These are phyloP conservation scores for Parastagonospora nodorum DNA, from an alignment of 2,329 filamentous ascomycete genomes.

Conservation along the genomic window DNA sequence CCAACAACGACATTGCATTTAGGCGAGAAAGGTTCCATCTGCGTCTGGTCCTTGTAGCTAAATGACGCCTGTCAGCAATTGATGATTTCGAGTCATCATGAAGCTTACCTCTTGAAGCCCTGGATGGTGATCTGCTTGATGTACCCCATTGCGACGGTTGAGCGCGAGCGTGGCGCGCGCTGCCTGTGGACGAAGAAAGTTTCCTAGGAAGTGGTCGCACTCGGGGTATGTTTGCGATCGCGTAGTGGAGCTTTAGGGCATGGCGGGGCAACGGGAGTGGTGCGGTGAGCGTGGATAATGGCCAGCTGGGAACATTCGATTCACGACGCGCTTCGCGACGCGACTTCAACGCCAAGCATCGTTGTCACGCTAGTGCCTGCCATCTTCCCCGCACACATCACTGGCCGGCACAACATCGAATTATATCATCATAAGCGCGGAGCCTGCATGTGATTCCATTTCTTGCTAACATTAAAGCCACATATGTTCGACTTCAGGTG, in stretches of 20 bases:
- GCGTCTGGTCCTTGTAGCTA: constrained; percentile 99
- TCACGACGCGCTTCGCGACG: constrained; percentile 31
- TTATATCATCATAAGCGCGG: background rate
- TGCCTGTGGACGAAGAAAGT: background rate
- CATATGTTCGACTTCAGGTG: no score
- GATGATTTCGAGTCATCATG: background rate
- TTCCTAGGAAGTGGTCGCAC: background rate
- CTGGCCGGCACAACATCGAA: no score
- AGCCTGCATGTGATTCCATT: background rate
- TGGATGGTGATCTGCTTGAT: constrained; percentile 99
- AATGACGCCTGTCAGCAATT: constrained; percentile 15
- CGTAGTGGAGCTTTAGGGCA: constrained; percentile 19
- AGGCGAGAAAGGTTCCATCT: constrained; percentile 96
- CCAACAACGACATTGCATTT: constrained; percentile 99
- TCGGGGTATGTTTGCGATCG: constrained; percentile 13
- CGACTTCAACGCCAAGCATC: constrained; percentile 23
- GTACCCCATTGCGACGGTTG: constrained; percentile 57
- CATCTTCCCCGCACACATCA: background rate
- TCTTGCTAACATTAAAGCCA: no score
- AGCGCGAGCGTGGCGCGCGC: constrained; percentile 12
- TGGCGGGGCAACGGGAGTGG: constrained; percentile 17
- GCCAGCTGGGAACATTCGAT: constrained; percentile 9
- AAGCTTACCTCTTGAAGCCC: constrained; percentile 90
- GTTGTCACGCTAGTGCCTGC: background rate
- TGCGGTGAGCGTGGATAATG: constrained; percentile 6